Evolutionary conservation across 1,284 basidiomycete genomes (phyloP).

Genomic region (Vanrija pseudolonga): DNA sequence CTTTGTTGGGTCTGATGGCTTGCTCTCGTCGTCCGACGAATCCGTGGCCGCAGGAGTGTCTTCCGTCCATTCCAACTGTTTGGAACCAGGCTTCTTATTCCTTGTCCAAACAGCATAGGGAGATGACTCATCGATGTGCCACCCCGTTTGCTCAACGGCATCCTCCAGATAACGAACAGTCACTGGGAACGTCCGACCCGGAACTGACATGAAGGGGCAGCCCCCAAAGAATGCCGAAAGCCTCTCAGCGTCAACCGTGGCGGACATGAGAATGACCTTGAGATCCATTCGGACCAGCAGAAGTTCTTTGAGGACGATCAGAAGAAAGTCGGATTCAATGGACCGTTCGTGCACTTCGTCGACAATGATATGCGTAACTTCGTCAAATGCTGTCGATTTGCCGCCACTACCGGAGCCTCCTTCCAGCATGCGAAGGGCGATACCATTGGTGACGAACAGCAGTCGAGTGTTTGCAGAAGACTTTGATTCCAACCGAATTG

Average conservation of each 20-base stretch:
- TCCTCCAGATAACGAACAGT: conserved; percentile 86
- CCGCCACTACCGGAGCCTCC: conserved; percentile 57
- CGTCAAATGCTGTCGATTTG: conserved; percentile 77
- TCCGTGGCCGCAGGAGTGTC: conserved; percentile 64
- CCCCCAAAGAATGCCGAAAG: conserved; percentile 89
- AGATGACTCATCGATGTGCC: conserved; percentile 78
- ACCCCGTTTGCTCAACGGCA: conserved; percentile 80
- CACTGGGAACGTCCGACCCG: conserved; percentile 96
- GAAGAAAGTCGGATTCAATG: conserved; percentile 95
- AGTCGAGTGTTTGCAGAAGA: conserved; percentile 75
- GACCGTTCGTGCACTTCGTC: conserved; percentile 76
- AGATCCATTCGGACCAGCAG: conserved; percentile 74
- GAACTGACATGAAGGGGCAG: conserved; percentile 83
- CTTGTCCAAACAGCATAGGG: conserved; percentile 70
- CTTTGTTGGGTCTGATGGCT: conserved; percentile 36
- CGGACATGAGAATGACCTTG: conserved; percentile 95
- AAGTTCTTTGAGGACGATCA: conserved; percentile 91
- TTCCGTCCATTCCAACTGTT: conserved; percentile 68
- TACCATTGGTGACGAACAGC: conserved; percentile 89
- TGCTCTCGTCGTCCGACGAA: conserved; percentile 42
- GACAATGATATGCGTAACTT: conserved; percentile 63
- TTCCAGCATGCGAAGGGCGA: conserved; percentile 95
- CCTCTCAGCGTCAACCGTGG: conserved; percentile 91
- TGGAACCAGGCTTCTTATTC: conserved; percentile 41
- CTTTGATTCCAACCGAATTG: conserved; percentile 89